These are phyloP conservation scores for Brasenia schreberi DNA, from an alignment of 164 flowering plant genomes.

Conservation along the genomic window DNA sequence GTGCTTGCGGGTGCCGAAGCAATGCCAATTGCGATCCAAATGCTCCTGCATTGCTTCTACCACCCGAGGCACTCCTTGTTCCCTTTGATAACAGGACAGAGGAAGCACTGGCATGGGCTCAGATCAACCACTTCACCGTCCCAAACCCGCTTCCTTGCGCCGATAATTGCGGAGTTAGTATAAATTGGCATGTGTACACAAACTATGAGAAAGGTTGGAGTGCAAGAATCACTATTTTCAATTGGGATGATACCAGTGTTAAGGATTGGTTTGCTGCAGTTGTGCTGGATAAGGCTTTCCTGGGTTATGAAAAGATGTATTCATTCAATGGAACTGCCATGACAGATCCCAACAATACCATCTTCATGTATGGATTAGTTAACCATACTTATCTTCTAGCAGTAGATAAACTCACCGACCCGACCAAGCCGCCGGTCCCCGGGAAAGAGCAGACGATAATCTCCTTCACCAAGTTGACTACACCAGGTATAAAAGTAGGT, in stretches of 20 bases:
- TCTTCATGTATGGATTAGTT: constrained; percentile 57
- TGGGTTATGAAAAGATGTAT: constrained; percentile 50
- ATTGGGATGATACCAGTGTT: constrained; percentile 44
- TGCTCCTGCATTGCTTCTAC: constrained; percentile 46
- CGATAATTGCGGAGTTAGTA: constrained; percentile 69
- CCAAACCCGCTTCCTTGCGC: constrained; percentile 59
- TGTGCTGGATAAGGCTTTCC: constrained; percentile 35
- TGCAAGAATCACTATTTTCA: constrained; percentile 57
- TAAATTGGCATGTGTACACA: constrained; percentile 59
- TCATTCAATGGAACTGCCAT: constrained; percentile 74
- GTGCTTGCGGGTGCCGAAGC: constrained; percentile 59
- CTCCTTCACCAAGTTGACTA: constrained; percentile 51
- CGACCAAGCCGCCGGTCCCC: constrained; percentile 43
- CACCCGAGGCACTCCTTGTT: constrained; percentile 52
- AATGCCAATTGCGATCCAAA: constrained; percentile 28
- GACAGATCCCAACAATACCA: constrained; percentile 32
- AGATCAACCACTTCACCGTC: constrained; percentile 23
- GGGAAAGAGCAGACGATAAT: constrained; percentile 88
- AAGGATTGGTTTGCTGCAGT: constrained; percentile 71
- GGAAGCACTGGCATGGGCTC: constrained; percentile 45
- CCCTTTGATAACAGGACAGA: constrained; percentile 53
- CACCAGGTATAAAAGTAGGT: constrained; percentile 32
- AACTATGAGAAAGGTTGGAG: constrained; percentile 59
- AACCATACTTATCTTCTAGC: constrained; percentile 57
- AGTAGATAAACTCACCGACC: constrained; percentile 43